Percentiles rank a stretch among this genome's conserved stretches.
Conservation (phyloP, 2,329 filamentous ascomycete genomes). For the Sphaerulina populicola region DNA sequence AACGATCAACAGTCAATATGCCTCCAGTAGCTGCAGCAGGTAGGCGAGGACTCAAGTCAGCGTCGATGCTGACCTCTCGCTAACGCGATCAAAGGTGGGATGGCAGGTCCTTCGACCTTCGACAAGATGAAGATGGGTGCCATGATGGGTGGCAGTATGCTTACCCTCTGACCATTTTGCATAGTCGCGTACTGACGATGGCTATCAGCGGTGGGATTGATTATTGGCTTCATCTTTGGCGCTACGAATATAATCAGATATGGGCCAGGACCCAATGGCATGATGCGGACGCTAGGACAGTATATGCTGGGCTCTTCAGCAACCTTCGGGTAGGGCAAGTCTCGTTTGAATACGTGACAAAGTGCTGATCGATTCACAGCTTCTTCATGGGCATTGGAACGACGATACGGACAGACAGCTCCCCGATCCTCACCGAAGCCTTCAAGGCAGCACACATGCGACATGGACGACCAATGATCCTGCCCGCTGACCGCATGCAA, state of each 20-base stretch:
- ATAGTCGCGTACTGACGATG: neutral
- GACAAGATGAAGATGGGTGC: slow-evolving; percentile 93
- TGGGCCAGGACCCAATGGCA: slow-evolving; percentile 83
- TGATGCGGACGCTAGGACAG: slow-evolving; percentile 88
- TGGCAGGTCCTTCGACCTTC: slow-evolving; percentile 54
- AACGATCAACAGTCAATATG: slow-evolving; percentile 21
- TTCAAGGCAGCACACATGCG: slow-evolving; percentile 60
- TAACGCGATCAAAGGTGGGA: slow-evolving; percentile 17
- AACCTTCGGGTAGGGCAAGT: slow-evolving; percentile 73
- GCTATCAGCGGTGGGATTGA: slow-evolving; percentile 74
- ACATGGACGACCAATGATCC: slow-evolving; percentile 61
- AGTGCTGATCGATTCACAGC: slow-evolving; percentile 31
- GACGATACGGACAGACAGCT: slow-evolving; percentile 85
- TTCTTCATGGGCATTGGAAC: slow-evolving; percentile 99
- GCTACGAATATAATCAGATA: slow-evolving; percentile 84
- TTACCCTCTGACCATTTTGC: neutral
- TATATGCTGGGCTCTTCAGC: slow-evolving; percentile 94
- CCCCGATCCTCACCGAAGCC: slow-evolving; percentile 63
- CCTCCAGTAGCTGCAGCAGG: slow-evolving; percentile 29
- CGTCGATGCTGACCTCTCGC: neutral
- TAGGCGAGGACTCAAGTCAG: neutral
- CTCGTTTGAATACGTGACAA: neutral
- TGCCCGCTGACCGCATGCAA: slow-evolving; percentile 39
- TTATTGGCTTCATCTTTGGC: slow-evolving; percentile 98
- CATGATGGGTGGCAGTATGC: slow-evolving; percentile 95